Conservation (phyloP, 148 eudicot species). For the Fagopyrum homotropicum region DNA sequence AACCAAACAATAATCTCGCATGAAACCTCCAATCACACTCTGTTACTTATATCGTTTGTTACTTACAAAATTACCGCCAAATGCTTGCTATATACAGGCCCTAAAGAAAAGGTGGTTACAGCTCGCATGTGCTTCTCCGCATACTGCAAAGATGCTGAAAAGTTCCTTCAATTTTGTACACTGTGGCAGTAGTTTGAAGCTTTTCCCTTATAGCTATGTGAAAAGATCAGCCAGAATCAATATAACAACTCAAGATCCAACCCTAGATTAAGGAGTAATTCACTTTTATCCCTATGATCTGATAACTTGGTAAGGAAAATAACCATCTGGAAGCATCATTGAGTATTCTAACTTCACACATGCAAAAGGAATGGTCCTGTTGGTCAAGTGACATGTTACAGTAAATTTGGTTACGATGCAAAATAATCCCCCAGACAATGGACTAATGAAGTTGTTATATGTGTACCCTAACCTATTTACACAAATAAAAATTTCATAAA, state of each 20-base stretch:
- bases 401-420: neutral
- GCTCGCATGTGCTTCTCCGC: neutral
- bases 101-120: neutral
- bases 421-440: no score
- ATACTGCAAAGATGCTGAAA: neutral
- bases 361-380: conserved; percentile 94
- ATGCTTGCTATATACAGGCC: neutral
- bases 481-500: neutral
- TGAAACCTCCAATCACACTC: neutral
- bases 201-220: neutral
- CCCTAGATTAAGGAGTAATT: neutral
- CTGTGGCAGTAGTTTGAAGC: neutral
- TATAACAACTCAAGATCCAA: neutral
- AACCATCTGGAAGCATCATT: neutral
- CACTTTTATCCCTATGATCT: neutral
- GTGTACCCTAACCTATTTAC: no score
- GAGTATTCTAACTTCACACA: neutral
- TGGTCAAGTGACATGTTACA: conserved; percentile 16
- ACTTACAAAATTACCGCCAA: neutral
- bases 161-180: neutral
- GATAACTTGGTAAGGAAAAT: neutral
- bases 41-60: neutral
- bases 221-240: neutral
- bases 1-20: neutral
- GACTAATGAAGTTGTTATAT: no score